A percentile compares a stretch with the other conserved stretches of the same genome.
Evolutionary conservation across 2,329 filamentous ascomycete genomes (phyloP).

Genomic region (Capronia epimyces): DNA sequence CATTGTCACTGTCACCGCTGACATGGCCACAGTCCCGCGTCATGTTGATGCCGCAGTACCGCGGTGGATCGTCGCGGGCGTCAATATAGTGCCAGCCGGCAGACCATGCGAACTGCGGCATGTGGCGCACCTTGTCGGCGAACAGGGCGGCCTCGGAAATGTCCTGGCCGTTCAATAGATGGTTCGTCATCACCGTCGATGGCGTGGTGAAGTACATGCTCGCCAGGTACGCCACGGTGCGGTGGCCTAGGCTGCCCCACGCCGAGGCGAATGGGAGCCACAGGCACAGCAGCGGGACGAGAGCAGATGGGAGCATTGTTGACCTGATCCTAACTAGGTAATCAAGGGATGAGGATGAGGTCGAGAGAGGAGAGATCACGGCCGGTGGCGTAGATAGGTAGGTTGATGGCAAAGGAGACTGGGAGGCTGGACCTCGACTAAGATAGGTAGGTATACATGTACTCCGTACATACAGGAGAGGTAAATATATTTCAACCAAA

Average conservation of each 20-base stretch:
- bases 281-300: constrained; percentile 3
- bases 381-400: not conserved
- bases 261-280: constrained; percentile 21
- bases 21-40: constrained; percentile 46
- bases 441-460: too few relatives aligned
- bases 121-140: constrained; percentile 28
- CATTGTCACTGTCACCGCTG: constrained; percentile 31
- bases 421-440: too few relatives aligned
- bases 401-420: too few relatives aligned
- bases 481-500: too few relatives aligned
- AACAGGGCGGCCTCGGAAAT: constrained; percentile 29
- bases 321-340: not conserved
- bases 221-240: constrained; percentile 53
- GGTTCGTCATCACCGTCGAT: constrained; percentile 20
- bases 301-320: not conserved
- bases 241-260: constrained; percentile 52
- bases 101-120: constrained; percentile 26
- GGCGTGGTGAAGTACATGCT: constrained; percentile 21
- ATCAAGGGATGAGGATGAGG: not conserved
- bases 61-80: constrained; percentile 25
- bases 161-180: constrained; percentile 28
- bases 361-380: too few relatives aligned
- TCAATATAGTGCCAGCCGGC: constrained; percentile 30
- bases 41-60: constrained; percentile 27
- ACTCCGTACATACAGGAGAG: too few relatives aligned